A percentile compares a stretch with the other conserved stretches of the same genome.
Evolutionary conservation across 2,329 filamentous ascomycete species (phyloP).

Genomic region (Whalleya microplaca): DNA sequence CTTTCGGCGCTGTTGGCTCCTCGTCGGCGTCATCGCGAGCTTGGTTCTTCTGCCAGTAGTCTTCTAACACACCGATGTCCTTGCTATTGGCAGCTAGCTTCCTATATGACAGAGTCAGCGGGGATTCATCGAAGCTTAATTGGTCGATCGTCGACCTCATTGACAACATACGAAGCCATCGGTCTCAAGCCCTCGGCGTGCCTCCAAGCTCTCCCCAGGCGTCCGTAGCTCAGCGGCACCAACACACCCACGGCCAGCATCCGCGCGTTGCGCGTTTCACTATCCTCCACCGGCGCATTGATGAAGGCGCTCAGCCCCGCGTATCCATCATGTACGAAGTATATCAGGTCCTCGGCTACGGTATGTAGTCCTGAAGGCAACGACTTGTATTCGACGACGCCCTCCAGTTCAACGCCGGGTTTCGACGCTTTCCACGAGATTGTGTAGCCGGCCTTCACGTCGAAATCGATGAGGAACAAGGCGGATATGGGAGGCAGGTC

Average conservation of each 20-base stretch:
- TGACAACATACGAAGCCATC: conserved; percentile 65
- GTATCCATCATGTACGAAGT: conserved; percentile 85
- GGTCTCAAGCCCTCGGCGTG: conserved; percentile 78
- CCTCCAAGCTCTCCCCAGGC: conserved; percentile 85
- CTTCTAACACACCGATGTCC: conserved; percentile 67
- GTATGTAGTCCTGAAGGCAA: conserved; percentile 91
- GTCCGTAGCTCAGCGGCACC: conserved; percentile 82
- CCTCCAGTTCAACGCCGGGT: conserved; percentile 74
- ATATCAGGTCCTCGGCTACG: conserved; percentile 85
- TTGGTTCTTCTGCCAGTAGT: conserved; percentile 76
- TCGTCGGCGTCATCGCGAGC: conserved; percentile 45
- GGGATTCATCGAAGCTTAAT: not conserved
- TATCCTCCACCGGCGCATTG: conserved; percentile 78
- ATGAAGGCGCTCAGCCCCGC: conserved; percentile 92
- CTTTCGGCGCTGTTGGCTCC: conserved; percentile 38
- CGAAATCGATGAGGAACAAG: conserved; percentile 87
- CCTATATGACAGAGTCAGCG: conserved; percentile 39
- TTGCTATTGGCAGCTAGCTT: conserved; percentile 67
- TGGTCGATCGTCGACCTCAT: not conserved
- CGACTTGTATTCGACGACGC: conserved; percentile 93
- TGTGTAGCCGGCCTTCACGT: conserved; percentile 89
- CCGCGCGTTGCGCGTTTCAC: conserved; percentile 79
- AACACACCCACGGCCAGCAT: conserved; percentile 92
- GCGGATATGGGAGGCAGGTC: conserved; percentile 70
- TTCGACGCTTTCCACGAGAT: conserved; percentile 83